Evolutionary conservation across 352 stramenopile species (phyloP), one percentile per base, ranked within the genome.

Genomic region (Lagenidium giganteum): DNA sequence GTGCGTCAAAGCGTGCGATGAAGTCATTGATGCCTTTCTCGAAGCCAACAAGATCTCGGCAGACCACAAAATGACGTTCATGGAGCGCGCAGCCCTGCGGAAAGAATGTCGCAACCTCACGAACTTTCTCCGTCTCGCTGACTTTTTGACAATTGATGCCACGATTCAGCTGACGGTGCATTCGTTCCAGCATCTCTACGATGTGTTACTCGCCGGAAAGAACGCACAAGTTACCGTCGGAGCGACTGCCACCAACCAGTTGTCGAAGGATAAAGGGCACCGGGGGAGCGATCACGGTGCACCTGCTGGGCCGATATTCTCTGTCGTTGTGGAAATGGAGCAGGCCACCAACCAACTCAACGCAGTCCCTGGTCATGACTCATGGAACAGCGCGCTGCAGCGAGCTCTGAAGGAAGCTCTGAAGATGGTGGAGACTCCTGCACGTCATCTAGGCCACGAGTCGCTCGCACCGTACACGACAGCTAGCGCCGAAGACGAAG

Each of bases 51-150:
- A 95, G 31, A 98, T 98, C 55, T 79, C 85, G 0, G 67, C 87
- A 0, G 85, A 96, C 35, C 86, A 96, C 59, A 96, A 94, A 34
- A 97, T 98, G 92, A 98, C 90, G 5, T 98, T 98, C 56, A 98
- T 98, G 92, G 93, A 98, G 58, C 68, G 89, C 14, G 92, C 93
- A 2, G 80, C 83, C 3, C 49, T 98, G 29, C 78, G 92, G 3
- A 92, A 90, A 30, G 86, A 98, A 40, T 98, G 92, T 49, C 82
- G 84, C 4, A 88, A 72, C 28, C 58, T 98, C 16, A 97, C 88
- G 2, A 89, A 92, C 29, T 98, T 98, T 47, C 43, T 98, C 9
- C 79, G 88, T 0, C 67, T 98, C 6, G 83, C 87, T 8, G 93
- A 98, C 55, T 96, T 97, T 29, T 48, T 96, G 17, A 93, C 93